A percentile compares a stretch with the other conserved stretches of the same genome.
These are phyloP conservation scores for Talaromyces atroroseus DNA, from an alignment of 2,329 filamentous ascomycete genomes.

Conservation along the genomic window DNA sequence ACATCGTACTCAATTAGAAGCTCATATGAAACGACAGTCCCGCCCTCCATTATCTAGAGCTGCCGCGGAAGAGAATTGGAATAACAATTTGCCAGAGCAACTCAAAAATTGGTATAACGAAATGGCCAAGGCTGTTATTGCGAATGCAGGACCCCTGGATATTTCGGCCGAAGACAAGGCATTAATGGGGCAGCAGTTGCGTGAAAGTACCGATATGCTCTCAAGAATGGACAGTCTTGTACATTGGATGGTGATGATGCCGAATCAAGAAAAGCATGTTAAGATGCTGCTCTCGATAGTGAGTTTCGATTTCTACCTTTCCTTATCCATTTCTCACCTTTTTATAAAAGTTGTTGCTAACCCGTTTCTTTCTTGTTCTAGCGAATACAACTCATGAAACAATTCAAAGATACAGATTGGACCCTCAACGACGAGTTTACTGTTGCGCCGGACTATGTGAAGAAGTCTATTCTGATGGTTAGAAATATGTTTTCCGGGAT, in stretches of 20 bases:
- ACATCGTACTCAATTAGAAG: constrained; percentile 36
- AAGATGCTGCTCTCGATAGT: constrained; percentile 36
- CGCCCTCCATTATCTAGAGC: constrained; percentile 29
- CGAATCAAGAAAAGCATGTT: constrained; percentile 36
- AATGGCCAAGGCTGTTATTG: constrained; percentile 27
- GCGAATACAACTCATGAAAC: constrained; percentile 42
- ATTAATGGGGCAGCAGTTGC: constrained; percentile 36
- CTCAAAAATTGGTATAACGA: constrained; percentile 37
- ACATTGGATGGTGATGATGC: constrained; percentile 33
- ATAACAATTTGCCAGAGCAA: constrained; percentile 35
- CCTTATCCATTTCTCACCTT: background rate
- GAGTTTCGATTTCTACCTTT: constrained; percentile 14
- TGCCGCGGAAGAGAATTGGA: constrained; percentile 32
- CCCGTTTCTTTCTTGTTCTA: constrained; percentile 17
- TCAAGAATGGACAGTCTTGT: constrained; percentile 40
- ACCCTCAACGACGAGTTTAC: constrained; percentile 41
- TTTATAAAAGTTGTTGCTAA: background rate
- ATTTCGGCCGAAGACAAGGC: constrained; percentile 36
- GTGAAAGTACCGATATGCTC: constrained; percentile 38
- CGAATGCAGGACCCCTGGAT: constrained; percentile 25
- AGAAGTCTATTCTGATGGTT: constrained; percentile 32
- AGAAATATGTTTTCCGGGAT: constrained; percentile 38
- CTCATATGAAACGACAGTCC: constrained; percentile 29
- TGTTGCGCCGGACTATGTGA: constrained; percentile 36
- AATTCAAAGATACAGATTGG: constrained; percentile 41